Evolutionary conservation across 78 protist genomes (phyloP).

Genomic region (Pigoraptor vietnamica): DNA sequence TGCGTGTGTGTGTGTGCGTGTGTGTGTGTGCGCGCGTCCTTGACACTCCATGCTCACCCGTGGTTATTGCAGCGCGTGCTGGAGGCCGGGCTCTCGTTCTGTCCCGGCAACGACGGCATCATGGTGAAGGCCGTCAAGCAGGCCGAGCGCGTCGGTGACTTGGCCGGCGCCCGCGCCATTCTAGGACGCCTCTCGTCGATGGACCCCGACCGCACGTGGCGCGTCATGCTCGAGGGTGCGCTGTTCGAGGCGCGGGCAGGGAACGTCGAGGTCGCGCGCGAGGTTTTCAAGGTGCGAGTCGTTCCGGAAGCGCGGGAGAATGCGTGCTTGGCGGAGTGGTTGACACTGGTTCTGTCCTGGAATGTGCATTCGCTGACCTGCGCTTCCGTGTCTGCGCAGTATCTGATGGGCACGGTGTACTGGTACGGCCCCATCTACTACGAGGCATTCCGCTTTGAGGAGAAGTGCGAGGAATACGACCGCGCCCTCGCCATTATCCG

Average conservation of each 20-base stretch:
- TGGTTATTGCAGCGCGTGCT: neutral
- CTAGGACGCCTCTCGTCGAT: neutral
- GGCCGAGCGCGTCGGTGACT: neutral
- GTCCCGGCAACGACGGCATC: neutral
- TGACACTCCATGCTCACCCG: neutral
- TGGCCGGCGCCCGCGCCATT: neutral
- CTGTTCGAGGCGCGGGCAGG: neutral
- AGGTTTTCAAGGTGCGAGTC: neutral
- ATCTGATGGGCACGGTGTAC: neutral
- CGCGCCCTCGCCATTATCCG: neutral
- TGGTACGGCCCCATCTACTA: neutral
- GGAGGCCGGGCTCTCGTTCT: neutral
- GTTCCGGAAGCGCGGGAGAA: neutral
- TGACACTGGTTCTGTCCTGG: no score
- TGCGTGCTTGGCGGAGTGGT: neutral
- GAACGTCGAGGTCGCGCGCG: neutral
- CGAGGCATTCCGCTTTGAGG: neutral
- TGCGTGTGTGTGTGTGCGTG: neutral
- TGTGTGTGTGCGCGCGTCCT: neutral
- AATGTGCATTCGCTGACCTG: no score
- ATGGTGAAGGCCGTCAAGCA: neutral
- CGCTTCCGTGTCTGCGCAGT: no score
- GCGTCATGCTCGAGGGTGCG: neutral
- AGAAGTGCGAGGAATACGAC: neutral
- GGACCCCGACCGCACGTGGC: neutral